A percentile compares a stretch with the other conserved stretches of the same genome.
phyloP scores from a whole-genome alignment of 352 stramenopile genomes.

The Hyaloperonospora brassicae region DNA sequence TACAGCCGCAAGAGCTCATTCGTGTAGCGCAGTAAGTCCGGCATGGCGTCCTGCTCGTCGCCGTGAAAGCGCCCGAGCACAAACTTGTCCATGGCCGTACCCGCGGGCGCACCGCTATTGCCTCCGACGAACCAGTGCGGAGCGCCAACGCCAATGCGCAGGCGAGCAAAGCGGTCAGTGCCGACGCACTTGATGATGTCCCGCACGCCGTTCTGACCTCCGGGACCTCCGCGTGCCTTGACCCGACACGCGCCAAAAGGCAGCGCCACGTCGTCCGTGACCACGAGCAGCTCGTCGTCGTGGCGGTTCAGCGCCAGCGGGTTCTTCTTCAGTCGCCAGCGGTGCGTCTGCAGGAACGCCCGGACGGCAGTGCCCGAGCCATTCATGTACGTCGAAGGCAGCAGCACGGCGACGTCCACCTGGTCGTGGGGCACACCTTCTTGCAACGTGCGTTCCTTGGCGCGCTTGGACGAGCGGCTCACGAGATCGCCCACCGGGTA shows the following conservation, averaged over 20 bases:
- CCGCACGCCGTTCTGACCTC: constrained; percentile 73
- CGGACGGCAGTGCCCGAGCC: constrained; percentile 66
- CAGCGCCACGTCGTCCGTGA: constrained; percentile 73
- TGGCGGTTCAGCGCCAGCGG: constrained; percentile 67
- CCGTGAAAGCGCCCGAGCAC: constrained; percentile 70
- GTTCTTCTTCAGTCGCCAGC: constrained; percentile 82
- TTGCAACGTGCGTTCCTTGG: constrained; percentile 62
- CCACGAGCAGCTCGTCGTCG: constrained; percentile 79
- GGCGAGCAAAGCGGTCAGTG: constrained; percentile 72
- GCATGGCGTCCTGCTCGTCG: constrained; percentile 71
- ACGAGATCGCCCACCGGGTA: constrained; percentile 68
- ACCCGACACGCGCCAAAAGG: constrained; percentile 79
- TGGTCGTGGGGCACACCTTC: constrained; percentile 65
- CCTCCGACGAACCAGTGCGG: constrained; percentile 69
- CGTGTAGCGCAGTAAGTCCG: constrained; percentile 50
- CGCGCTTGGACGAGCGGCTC: constrained; percentile 59
- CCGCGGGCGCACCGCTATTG: constrained; percentile 54
- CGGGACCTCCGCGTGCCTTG: constrained; percentile 65
- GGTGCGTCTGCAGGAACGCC: constrained; percentile 72
- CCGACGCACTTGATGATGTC: constrained; percentile 83
- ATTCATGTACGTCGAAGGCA: constrained; percentile 84
- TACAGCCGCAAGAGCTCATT: constrained; percentile 76
- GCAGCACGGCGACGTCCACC: constrained; percentile 70
- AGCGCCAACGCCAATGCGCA: constrained; percentile 74
- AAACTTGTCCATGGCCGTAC: constrained; percentile 80